These are phyloP conservation scores for Acanthamoeba royreba DNA, from an alignment of 208 protist genomes.

Conservation along the genomic window DNA sequence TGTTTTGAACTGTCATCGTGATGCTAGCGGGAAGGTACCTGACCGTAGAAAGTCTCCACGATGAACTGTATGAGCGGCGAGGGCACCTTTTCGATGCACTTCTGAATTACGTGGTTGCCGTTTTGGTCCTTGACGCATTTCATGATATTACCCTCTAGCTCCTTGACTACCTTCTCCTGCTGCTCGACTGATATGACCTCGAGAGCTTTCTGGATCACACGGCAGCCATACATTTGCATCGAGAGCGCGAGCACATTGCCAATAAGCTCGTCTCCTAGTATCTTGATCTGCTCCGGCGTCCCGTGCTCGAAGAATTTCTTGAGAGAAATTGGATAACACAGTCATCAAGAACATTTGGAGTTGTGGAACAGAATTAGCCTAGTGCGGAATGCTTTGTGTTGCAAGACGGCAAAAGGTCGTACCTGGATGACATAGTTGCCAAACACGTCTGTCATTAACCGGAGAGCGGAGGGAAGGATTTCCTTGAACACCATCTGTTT, in stretches of 20 bases:
- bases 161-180: constrained; percentile 78
- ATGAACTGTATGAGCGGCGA: constrained; percentile 92
- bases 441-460: constrained; percentile 97
- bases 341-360: no score
- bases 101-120: constrained; percentile 99
- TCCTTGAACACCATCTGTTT: constrained; percentile 90
- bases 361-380: constrained; percentile 79
- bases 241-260: constrained; percentile 92
- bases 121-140: constrained; percentile 98
- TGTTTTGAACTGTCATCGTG: no score
- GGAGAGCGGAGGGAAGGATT: constrained; percentile 86
- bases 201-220: constrained; percentile 95
- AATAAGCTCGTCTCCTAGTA: constrained; percentile 77
- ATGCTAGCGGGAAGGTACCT: constrained; percentile 67
- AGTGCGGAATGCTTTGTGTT: not conserved
- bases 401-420: not conserved
- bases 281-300: constrained; percentile 58
- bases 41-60: constrained; percentile 92
- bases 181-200: constrained; percentile 79
- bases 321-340: no score
- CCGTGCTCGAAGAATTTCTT: constrained; percentile 98
- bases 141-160: constrained; percentile 93
- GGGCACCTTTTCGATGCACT: constrained; percentile 96
- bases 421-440: constrained; percentile 93
- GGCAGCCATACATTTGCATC: constrained; percentile 96